These are phyloP conservation scores for Candida chilensis DNA, from an alignment of 805 yeast genomes.

Conservation along the genomic window DNA sequence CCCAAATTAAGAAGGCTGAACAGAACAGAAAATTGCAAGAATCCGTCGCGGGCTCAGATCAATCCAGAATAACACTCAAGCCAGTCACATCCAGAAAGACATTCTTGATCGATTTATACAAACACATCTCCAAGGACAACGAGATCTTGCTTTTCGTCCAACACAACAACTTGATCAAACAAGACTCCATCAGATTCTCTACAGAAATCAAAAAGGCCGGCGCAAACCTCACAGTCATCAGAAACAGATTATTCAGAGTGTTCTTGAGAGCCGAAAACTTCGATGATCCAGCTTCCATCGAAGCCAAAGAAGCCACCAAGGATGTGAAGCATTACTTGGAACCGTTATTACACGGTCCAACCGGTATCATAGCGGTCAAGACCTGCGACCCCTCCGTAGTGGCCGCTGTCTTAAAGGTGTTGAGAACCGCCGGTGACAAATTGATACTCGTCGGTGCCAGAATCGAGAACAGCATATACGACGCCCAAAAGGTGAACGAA, in stretches of 20 bases:
- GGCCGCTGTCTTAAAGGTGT: slow-evolving; percentile 46
- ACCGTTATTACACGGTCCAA: slow-evolving; percentile 73
- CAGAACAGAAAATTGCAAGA: not conserved
- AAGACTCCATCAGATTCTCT: slow-evolving; percentile 60
- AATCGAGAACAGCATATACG: slow-evolving; percentile 52
- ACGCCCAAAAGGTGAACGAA: slow-evolving; percentile 39
- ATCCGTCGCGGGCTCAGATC: no score
- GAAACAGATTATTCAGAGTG: slow-evolving; percentile 63
- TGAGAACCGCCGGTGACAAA: slow-evolving; percentile 61
- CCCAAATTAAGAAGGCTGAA: not conserved
- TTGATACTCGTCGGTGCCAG: slow-evolving; percentile 81
- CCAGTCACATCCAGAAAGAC: slow-evolving; percentile 73
- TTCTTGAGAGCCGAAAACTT: slow-evolving; percentile 65
- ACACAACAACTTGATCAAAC: slow-evolving; percentile 69
- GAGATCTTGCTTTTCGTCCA: slow-evolving; percentile 74
- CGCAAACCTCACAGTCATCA: slow-evolving; percentile 58
- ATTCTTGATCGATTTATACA: slow-evolving; percentile 72
- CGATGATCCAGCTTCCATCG: slow-evolving; percentile 63
- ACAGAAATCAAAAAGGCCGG: slow-evolving; percentile 55
- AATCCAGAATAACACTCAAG: slow-evolving; percentile 53
- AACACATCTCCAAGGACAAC: slow-evolving; percentile 55
- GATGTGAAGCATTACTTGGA: slow-evolving; percentile 55
- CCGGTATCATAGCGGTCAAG: slow-evolving; percentile 66
- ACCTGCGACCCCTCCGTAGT: slow-evolving; percentile 66
- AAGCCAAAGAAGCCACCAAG: slow-evolving; percentile 34